Percentiles rank a stretch among this genome's conserved stretches.
Evolutionary conservation across 164 flowering plant species (phyloP).

Genomic region (Umbilicus rupestris): DNA sequence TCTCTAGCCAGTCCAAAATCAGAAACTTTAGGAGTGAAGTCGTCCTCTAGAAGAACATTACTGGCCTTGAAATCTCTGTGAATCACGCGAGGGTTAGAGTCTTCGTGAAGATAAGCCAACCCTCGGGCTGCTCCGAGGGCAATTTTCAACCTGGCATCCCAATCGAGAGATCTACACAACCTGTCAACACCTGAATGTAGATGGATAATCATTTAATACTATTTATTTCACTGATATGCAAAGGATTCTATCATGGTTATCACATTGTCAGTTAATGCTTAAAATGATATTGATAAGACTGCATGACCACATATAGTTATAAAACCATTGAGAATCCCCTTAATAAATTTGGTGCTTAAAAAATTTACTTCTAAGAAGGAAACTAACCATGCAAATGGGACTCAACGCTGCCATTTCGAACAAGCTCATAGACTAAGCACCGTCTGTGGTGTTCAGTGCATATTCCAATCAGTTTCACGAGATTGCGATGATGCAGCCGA

Average conservation of each 20-base stretch:
- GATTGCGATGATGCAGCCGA: conserved; percentile 91
- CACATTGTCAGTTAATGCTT: neutral
- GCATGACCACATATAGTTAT: no score
- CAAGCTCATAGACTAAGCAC: conserved; percentile 89
- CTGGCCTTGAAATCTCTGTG: conserved; percentile 98
- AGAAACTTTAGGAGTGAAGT: conserved; percentile 94
- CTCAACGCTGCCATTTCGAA: conserved; percentile 94
- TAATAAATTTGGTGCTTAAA: no score
- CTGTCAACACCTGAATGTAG: conserved; percentile 55
- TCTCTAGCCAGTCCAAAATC: conserved; percentile 97
- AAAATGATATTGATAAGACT: neutral
- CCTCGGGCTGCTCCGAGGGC: conserved; percentile 99
- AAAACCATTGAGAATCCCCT: no score
- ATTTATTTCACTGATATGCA: neutral
- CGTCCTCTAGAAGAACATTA: conserved; percentile 80
- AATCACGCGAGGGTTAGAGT: conserved; percentile 96
- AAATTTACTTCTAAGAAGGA: neutral
- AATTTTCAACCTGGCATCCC: conserved; percentile 93
- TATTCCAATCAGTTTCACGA: conserved; percentile 84
- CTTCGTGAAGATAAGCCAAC: conserved; percentile 97
- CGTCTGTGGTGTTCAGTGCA: conserved; percentile 79
- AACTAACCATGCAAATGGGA: conserved; percentile 88
- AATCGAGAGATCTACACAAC: conserved; percentile 57
- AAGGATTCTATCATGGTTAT: neutral
- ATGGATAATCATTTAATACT: conserved; percentile 10